Percentiles rank a stretch among this genome's conserved stretches.
phyloP scores from a whole-genome alignment of 305 asterid species.

The Plantago coronopus region DNA sequence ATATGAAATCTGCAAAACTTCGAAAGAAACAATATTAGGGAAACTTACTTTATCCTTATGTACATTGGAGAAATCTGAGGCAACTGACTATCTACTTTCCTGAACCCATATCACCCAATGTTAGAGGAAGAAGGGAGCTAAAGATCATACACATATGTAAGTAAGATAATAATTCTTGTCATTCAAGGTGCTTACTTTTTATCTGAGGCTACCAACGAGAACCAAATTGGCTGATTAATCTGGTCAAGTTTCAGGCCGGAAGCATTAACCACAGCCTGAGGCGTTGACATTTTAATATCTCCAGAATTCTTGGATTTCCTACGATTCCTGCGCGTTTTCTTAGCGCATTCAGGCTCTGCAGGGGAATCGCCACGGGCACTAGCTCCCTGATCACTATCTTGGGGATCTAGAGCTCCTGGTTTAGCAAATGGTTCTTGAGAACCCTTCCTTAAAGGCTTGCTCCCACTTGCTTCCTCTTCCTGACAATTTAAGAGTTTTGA shows the following conservation, averaged over 20 bases:
- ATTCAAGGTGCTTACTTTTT: slow-evolving; percentile 43
- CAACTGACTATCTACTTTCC: slow-evolving; percentile 53
- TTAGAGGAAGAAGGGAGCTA: slow-evolving; percentile 18
- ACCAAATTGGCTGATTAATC: slow-evolving; percentile 72
- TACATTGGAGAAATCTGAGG: slow-evolving; percentile 66
- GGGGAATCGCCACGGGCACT: slow-evolving; percentile 35
- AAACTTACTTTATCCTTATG: slow-evolving; percentile 67
- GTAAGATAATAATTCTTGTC: slow-evolving; percentile 9
- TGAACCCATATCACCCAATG: slow-evolving; percentile 28
- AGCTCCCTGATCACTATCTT: background rate
- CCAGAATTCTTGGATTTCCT: slow-evolving; percentile 53
- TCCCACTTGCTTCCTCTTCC: background rate
- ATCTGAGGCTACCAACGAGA: slow-evolving; percentile 66
- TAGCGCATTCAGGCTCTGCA: slow-evolving; percentile 60
- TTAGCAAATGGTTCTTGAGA: background rate
- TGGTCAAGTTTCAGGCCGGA: slow-evolving; percentile 39
- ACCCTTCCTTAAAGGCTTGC: background rate
- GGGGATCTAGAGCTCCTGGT: background rate
- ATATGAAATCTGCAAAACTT: background rate
- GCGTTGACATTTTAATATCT: slow-evolving; percentile 36
- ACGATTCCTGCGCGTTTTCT: slow-evolving; percentile 53
- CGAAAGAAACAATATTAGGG: slow-evolving; percentile 14
- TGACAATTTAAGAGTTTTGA: background rate
- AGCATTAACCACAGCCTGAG: slow-evolving; percentile 59
- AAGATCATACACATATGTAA: slow-evolving; percentile 14